Base-by-base conservation (phyloP, 352 stramenopile species). In the Pythium apleroticum region DNA sequence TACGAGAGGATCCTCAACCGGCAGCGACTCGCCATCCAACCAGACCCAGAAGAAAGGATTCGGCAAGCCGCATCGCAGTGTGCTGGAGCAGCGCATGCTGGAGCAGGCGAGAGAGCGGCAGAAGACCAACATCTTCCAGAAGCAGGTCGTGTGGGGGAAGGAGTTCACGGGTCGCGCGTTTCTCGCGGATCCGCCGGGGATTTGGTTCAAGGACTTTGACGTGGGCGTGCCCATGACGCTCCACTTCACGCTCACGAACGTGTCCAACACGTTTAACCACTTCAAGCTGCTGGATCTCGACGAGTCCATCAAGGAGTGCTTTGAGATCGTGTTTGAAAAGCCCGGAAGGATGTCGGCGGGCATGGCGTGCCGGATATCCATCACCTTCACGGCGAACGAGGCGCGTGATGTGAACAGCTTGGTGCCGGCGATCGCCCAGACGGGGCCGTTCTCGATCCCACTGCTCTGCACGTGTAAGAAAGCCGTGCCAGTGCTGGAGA, bases 191-290 rank as follows among this genome's bases (percentile, higher is more conserved):
- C 93, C 93, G 6, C 43, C 77, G 5, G 61, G 72, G 20, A 71
- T 98, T 20, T 84, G 90, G 74, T 98, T 97, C 61, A 89, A 93
- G 25, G 93, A 98, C 68, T 98, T 97, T 62, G 84, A 91, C 6
- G 73, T 97, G 1, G 86, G 85, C 17, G 66, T 68, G 41, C 70
- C 84, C 3, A 79, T 95, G 60, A 69, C 52, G 35, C 69, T 85
- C 24, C 60, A 46, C 9, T 88, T 97, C 31, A 89, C 80, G 7
- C 73, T 98, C 31, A 98, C 93, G 0, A 98, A 98, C 56, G 80
- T 97, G 4, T 97, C 88, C 0, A 90, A 95, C 43, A 96, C 89
- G 0, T 97, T 98, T 66, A 97, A 97, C 73, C 86, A 89, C 39
- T 97, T 98, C 68, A 93, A 93, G 35, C 56, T 97, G 9, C 69